Evolutionary conservation across 306 rosid genomes (phyloP).

Genomic region (Cicer cuneatum): DNA sequence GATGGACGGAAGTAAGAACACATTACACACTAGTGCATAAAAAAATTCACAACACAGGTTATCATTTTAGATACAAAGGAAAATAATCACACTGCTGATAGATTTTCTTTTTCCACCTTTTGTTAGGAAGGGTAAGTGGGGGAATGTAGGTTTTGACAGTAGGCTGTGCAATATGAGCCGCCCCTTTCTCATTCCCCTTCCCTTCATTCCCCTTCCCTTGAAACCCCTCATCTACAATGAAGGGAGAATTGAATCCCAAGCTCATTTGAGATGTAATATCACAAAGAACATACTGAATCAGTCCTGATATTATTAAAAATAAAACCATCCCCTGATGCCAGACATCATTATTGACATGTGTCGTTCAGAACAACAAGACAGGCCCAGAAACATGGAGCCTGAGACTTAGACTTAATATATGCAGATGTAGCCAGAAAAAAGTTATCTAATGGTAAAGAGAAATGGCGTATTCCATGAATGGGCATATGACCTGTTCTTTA

Average conservation of each 20-base stretch:
- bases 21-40: neutral
- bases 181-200: no score
- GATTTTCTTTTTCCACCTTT: neutral
- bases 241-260: constrained; percentile 4
- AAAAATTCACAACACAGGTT: neutral
- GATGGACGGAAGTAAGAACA: neutral
- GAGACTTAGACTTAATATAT: neutral
- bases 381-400: constrained; percentile 10
- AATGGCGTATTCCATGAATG: constrained; percentile 24
- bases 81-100: neutral
- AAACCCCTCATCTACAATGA: constrained; percentile 24
- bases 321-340: constrained; percentile 18
- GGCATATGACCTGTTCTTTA: constrained; percentile 3
- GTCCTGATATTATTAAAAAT: neutral
- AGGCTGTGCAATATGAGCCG: no score
- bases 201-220: neutral
- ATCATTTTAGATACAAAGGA: constrained; percentile 13
- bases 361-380: constrained; percentile 26
- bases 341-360: constrained; percentile 15
- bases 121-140: neutral
- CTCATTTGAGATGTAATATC: constrained; percentile 20
- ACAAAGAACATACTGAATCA: constrained; percentile 26
- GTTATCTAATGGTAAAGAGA: neutral
- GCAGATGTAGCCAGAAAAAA: neutral
- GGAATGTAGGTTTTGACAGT: neutral